Evolutionary conservation across 2,329 filamentous ascomycete species (phyloP).

Genomic region (Colletotrichum liriopes): DNA sequence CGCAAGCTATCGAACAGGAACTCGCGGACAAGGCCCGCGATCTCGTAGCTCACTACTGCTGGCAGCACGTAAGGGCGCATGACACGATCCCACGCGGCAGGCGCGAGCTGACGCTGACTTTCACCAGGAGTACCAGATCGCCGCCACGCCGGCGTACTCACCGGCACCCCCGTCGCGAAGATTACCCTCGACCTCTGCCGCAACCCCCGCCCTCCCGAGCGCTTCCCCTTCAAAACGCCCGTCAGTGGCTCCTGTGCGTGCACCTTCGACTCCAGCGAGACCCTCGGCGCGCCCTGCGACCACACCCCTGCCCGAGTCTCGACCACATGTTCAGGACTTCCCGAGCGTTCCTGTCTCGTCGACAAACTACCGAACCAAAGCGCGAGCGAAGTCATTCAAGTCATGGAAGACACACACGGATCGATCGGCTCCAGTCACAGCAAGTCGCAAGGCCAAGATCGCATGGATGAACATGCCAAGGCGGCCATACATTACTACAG

Average conservation of each 20-base stretch:
- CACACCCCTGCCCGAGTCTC: neutral
- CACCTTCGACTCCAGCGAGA: constrained; percentile 1
- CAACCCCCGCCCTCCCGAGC: neutral
- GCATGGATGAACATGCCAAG: constrained; percentile 39
- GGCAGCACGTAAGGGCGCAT: constrained; percentile 8
- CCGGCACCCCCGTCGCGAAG: neutral
- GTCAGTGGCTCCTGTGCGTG: neutral
- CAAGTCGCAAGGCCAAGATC: constrained; percentile 9
- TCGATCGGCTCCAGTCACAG: neutral
- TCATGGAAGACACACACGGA: constrained; percentile 30
- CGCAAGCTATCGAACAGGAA: constrained; percentile 10
- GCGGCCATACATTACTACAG: constrained; percentile 47
- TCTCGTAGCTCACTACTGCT: constrained; percentile 10
- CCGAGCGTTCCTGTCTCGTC: constrained; percentile 13
- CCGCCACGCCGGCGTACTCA: neutral
- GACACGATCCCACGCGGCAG: neutral
- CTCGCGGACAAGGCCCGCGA: constrained; percentile 15
- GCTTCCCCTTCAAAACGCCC: neutral
- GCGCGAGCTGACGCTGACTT: constrained; percentile 6
- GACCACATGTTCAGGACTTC: neutral
- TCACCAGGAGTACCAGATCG: constrained; percentile 1
- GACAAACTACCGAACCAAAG: constrained; percentile 41
- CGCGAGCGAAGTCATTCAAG: constrained; percentile 45
- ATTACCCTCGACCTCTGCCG: neutral
- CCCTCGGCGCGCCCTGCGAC: neutral